A percentile compares a stretch with the other conserved stretches of the same genome.
These are phyloP conservation scores for Talaromyces sp. DNA, from an alignment of 2,329 filamentous ascomycete species.

Conservation along the genomic window DNA sequence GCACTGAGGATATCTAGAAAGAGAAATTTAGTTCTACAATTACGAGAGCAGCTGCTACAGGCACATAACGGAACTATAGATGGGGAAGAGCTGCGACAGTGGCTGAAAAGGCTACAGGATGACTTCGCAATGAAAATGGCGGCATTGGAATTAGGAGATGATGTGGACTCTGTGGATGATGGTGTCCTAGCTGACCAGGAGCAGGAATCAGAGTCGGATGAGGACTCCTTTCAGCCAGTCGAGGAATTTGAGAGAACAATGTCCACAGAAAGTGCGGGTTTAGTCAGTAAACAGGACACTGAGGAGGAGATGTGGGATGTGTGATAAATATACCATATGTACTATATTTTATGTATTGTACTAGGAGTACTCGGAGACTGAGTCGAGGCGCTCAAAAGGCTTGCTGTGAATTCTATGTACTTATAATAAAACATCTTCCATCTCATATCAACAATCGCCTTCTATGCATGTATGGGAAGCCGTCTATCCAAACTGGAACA, in stretches of 20 bases:
- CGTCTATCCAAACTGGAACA: conserved; percentile 39
- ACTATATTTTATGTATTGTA: background rate
- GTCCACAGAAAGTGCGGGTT: background rate
- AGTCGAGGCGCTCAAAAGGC: too few relatives aligned
- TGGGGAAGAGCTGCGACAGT: conserved; percentile 59
- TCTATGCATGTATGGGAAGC: background rate
- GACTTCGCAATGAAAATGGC: conserved; percentile 74
- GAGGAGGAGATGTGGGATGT: conserved; percentile 1
- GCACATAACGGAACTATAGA: conserved; percentile 64
- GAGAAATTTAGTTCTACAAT: conserved; percentile 68
- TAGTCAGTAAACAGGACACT: background rate
- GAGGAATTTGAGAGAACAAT: conserved; percentile 3
- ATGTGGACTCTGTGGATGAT: background rate
- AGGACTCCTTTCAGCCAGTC: conserved; percentile 12
- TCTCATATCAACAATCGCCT: background rate
- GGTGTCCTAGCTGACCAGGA: background rate
- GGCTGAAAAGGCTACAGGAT: conserved; percentile 65
- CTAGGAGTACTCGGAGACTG: background rate
- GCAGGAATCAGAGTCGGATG: conserved; percentile 4
- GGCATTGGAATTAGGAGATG: conserved; percentile 52
- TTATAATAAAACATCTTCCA: background rate
- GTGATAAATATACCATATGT: background rate
- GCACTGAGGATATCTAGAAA: conserved; percentile 59
- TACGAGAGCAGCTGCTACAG: conserved; percentile 70
- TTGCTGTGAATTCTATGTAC: background rate